Percentiles rank a stretch among this genome's conserved stretches.
Evolutionary conservation across 2,329 filamentous ascomycete species (phyloP).

Genomic region (Claviceps sp.): DNA sequence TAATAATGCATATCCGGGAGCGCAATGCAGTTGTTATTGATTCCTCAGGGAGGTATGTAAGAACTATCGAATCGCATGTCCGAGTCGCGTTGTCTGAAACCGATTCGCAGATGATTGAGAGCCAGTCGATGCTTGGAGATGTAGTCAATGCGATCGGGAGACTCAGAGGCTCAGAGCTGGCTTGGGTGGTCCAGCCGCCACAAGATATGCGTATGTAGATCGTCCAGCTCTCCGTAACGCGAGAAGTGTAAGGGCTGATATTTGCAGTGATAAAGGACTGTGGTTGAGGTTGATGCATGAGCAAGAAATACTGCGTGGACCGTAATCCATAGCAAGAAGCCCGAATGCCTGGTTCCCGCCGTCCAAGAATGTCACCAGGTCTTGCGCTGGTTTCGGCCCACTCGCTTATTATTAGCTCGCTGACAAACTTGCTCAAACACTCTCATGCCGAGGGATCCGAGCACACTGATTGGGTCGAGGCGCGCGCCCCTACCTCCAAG

Average conservation of each 20-base stretch:
- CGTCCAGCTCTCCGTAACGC: background rate
- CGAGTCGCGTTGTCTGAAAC: too few relatives aligned
- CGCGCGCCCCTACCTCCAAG: background rate
- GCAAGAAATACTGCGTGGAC: too few relatives aligned
- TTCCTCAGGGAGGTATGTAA: conserved; percentile 1
- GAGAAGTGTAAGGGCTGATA: background rate
- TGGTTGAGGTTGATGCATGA: background rate
- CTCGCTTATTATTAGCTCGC: background rate
- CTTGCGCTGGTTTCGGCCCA: background rate
- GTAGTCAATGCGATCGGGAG: background rate
- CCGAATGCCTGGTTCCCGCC: too few relatives aligned
- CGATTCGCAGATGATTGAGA: background rate
- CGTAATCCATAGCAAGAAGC: too few relatives aligned
- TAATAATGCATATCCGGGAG: background rate
- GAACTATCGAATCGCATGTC: background rate
- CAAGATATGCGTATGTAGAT: background rate
- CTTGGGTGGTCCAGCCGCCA: background rate
- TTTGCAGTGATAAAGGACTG: background rate
- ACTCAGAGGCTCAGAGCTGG: background rate
- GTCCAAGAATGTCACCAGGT: background rate
- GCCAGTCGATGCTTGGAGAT: background rate
- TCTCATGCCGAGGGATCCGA: conserved; percentile 13
- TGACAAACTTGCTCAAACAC: conserved; percentile 26
- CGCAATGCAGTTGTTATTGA: background rate
- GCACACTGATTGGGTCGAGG: conserved; percentile 7